Conservation (phyloP, 805 yeast species). For the Wickerhamiella domercqiae region DNA sequence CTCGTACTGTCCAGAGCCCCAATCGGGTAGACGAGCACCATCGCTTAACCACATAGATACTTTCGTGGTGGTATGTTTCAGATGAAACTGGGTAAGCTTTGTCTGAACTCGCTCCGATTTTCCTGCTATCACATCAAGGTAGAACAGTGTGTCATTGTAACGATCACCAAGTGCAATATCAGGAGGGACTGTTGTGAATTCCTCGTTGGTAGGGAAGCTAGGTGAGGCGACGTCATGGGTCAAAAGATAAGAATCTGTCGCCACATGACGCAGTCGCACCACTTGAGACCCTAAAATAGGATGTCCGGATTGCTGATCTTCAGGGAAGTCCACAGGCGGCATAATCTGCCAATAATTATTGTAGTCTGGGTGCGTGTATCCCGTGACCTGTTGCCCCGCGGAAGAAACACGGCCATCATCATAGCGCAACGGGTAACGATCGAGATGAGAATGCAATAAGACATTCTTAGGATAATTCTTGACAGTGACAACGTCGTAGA, state of each 20-base stretch:
- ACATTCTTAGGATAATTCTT: constrained; percentile 47
- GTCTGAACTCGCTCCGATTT: constrained; percentile 34
- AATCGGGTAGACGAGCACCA: constrained; percentile 53
- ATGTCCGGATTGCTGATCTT: constrained; percentile 18
- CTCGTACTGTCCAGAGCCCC: constrained; percentile 93
- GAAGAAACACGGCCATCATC: constrained; percentile 95
- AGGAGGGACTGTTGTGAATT: constrained; percentile 80
- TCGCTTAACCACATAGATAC: constrained; percentile 86
- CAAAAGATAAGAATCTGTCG: constrained; percentile 63
- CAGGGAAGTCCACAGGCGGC: constrained; percentile 26
- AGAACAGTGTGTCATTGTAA: constrained; percentile 71
- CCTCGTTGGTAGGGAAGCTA: constrained; percentile 47
- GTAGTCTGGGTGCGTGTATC: constrained; percentile 75
- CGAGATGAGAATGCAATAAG: constrained; percentile 76
- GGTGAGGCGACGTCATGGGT: constrained; percentile 73
- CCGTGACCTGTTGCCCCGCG: constrained; percentile 85
- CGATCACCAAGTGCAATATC: constrained; percentile 55
- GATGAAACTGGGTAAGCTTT: constrained; percentile 66
- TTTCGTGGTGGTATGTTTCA: constrained; percentile 49
- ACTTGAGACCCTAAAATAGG: constrained; percentile 42
- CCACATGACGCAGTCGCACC: constrained; percentile 56
- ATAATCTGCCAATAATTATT: constrained; percentile 59
- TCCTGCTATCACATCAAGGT: constrained; percentile 25
- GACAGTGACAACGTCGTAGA: constrained; percentile 47
- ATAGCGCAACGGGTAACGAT: constrained; percentile 76